A percentile compares a stretch with the other conserved stretches of the same genome.
phyloP scores from a whole-genome alignment of 257 asterid genomes.

The Solanum virginianum region DNA sequence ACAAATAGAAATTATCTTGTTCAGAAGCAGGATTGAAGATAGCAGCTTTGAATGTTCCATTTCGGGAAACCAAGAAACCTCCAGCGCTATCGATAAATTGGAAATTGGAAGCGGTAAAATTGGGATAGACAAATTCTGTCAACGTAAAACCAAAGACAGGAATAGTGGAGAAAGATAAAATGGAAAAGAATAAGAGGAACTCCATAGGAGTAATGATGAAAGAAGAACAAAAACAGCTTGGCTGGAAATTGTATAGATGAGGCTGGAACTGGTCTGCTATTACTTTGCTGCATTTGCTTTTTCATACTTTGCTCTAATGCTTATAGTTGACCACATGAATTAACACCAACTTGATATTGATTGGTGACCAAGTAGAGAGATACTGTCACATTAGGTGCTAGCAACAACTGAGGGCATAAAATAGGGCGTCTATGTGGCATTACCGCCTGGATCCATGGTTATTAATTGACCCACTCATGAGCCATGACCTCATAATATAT shows the following conservation, averaged over 20 bases:
- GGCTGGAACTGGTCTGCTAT: conserved; percentile 7
- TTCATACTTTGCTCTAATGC: neutral
- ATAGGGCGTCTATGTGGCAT: conserved; percentile 7
- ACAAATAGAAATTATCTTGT: conserved; percentile 31
- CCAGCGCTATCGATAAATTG: conserved; percentile 24
- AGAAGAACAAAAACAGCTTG: conserved; percentile 1
- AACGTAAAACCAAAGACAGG: conserved; percentile 6
- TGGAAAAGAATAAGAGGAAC: conserved; percentile 15
- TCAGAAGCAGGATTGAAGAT: conserved; percentile 33
- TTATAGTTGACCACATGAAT: neutral
- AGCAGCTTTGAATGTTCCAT: conserved; percentile 47
- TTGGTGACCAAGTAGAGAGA: conserved; percentile 5
- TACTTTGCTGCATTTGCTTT: conserved; percentile 10
- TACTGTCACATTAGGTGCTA: neutral
- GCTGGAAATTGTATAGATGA: neutral
- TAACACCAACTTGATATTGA: conserved; percentile 12
- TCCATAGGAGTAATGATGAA: conserved; percentile 4
- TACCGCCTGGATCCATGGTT: neutral
- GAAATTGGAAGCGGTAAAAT: conserved; percentile 37
- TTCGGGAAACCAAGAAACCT: conserved; percentile 40
- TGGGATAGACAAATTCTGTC: conserved; percentile 35
- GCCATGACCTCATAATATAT: conserved; percentile 5
- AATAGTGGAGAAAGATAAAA: neutral
- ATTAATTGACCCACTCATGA: conserved; percentile 8
- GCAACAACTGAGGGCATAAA: conserved; percentile 7